Conservation (phyloP, 441 rosid species). For the Adansonia grandidieri region DNA sequence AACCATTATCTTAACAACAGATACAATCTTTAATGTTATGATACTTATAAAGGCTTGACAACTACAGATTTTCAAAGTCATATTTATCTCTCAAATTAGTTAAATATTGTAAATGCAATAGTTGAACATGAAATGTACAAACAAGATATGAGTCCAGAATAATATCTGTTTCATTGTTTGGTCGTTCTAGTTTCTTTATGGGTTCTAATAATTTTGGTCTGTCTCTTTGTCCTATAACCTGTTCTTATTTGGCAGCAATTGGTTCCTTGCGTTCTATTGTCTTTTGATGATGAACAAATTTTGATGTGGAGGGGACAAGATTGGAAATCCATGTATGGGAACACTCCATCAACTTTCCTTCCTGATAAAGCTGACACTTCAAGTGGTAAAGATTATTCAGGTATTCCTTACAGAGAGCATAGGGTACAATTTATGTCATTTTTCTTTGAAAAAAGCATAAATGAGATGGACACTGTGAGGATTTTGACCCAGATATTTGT, state of each 20-base stretch:
- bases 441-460: neutral
- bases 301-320: constrained; percentile 89
- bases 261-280: constrained; percentile 87
- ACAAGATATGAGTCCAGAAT: neutral
- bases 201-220: constrained; percentile 6
- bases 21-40: no score
- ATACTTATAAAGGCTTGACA: no score
- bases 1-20: no score
- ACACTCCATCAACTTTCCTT: constrained; percentile 37
- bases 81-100: no score
- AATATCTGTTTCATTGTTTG: constrained; percentile 12
- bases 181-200: neutral
- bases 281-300: constrained; percentile 89
- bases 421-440: neutral
- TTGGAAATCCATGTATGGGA: constrained; percentile 72
- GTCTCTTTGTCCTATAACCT: neutral
- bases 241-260: constrained; percentile 56
- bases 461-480: neutral
- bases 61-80: no score
- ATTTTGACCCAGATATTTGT: neutral
- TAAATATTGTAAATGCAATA: neutral
- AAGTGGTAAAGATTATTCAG: constrained; percentile 39
- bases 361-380: constrained; percentile 38
- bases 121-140: neutral
- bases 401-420: constrained; percentile 37